Conservation (phyloP, 176 grass and related monocot genomes). For the Puya raimondii region DNA sequence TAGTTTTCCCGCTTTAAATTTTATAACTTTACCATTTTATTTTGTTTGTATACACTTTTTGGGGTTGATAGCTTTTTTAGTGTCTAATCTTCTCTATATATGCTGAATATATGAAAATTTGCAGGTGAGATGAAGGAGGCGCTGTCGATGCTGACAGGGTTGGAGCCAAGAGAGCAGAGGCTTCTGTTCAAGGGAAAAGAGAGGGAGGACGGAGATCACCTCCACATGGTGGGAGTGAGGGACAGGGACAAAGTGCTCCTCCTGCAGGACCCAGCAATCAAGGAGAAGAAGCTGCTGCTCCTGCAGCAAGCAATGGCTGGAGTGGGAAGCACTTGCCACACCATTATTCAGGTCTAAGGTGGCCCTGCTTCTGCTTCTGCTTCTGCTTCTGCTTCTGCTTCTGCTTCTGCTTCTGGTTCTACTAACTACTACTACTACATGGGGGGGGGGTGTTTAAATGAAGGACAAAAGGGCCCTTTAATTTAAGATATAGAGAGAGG, state of each 20-base stretch:
- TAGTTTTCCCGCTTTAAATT: too few relatives aligned
- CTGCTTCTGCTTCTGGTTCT: too few relatives aligned
- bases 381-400: too few relatives aligned
- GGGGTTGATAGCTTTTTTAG: too few relatives aligned
- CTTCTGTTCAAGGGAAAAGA: conserved; percentile 87
- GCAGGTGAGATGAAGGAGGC: conserved; percentile 76
- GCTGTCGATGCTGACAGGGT: conserved; percentile 47
- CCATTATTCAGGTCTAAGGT: conserved; percentile 27
- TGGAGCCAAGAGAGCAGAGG: conserved; percentile 77
- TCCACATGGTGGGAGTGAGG: conserved; percentile 72
- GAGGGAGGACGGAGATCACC: conserved; percentile 66
- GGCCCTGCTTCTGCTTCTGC: too few relatives aligned
- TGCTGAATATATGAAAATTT: background rate
- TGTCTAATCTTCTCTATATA: too few relatives aligned
- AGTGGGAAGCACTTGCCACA: conserved; percentile 10
- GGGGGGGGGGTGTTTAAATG: background rate
- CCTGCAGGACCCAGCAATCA: conserved; percentile 59
- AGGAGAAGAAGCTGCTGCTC: conserved; percentile 52
- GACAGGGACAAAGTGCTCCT: conserved; percentile 79
- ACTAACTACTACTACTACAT: conserved; percentile 34
- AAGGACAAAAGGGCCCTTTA: conserved; percentile 31
- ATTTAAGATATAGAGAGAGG: conserved; percentile 25
- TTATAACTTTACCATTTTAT: too few relatives aligned
- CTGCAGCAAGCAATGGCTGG: conserved; percentile 4
- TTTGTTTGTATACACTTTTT: too few relatives aligned